Percentiles rank a stretch among this genome's conserved stretches.
Evolutionary conservation across 2,329 filamentous ascomycete genomes (phyloP).

Genomic region (Plectosphaerella cucumerina): DNA sequence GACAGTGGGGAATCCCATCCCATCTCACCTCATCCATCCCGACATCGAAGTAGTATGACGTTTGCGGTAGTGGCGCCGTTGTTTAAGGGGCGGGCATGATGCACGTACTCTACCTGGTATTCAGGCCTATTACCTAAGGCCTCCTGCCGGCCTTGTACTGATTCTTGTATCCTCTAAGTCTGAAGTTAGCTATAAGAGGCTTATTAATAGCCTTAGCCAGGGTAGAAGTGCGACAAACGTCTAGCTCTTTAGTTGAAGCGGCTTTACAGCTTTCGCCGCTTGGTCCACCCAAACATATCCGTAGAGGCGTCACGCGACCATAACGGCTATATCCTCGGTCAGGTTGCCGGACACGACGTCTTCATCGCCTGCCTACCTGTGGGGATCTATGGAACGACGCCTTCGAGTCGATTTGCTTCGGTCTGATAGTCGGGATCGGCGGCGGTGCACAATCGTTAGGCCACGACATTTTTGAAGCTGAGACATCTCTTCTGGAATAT

Average conservation of each 20-base stretch:
- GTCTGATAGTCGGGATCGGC: too few species aligned
- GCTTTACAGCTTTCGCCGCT: conserved; percentile 2
- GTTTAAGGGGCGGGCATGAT: not conserved
- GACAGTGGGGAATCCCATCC: too few species aligned
- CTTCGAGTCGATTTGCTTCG: too few species aligned
- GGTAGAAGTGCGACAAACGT: not conserved
- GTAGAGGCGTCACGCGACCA: conserved; percentile 3
- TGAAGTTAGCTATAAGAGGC: not conserved
- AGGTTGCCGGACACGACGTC: too few species aligned
- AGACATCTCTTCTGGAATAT: too few species aligned
- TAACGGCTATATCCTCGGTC: too few species aligned
- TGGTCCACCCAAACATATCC: not conserved
- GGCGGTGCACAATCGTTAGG: too few species aligned
- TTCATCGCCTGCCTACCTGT: too few species aligned
- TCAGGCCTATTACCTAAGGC: not conserved
- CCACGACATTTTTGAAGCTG: too few species aligned
- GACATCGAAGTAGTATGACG: not conserved
- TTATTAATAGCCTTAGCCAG: not conserved
- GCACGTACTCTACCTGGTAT: not conserved
- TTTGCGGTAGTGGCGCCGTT: not conserved
- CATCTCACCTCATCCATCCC: not conserved
- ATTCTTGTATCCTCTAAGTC: not conserved
- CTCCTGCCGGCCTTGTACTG: not conserved
- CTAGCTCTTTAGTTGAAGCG: conserved; percentile 4
- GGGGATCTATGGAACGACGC: too few species aligned